Conservation (phyloP, 768 basidiomycete genomes). For the Rossbeevera mucosa region DNA sequence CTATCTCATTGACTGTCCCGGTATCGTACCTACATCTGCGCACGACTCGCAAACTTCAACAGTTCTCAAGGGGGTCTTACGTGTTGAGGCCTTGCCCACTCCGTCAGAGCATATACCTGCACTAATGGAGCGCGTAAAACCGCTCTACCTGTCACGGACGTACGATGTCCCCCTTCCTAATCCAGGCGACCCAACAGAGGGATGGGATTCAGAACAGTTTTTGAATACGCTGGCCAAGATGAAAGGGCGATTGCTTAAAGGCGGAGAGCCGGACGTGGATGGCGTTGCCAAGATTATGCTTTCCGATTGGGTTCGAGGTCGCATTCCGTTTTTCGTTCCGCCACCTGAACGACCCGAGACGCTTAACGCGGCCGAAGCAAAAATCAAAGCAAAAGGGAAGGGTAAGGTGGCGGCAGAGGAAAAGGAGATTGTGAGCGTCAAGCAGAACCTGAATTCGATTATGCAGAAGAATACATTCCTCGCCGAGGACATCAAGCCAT, state of each 20-base stretch:
- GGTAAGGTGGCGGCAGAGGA: constrained; percentile 32
- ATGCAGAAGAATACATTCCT: constrained; percentile 87
- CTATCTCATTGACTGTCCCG: constrained; percentile 99
- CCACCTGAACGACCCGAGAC: constrained; percentile 82
- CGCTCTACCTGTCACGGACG: constrained; percentile 83
- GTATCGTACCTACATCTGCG: constrained; percentile 92
- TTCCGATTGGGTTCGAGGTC: constrained; percentile 95
- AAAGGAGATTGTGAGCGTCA: constrained; percentile 53
- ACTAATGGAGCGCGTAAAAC: constrained; percentile 88
- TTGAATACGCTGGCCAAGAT: constrained; percentile 82
- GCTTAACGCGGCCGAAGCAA: constrained; percentile 56
- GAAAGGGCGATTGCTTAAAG: constrained; percentile 88
- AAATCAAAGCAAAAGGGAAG: constrained; percentile 49
- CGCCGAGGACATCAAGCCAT: constrained; percentile 71
- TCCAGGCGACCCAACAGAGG: constrained; percentile 43
- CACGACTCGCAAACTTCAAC: constrained; percentile 86
- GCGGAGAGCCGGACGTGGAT: constrained; percentile 91
- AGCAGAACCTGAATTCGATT: constrained; percentile 82
- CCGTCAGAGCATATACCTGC: constrained; percentile 90
- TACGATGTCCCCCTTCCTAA: constrained; percentile 70
- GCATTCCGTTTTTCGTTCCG: constrained; percentile 92
- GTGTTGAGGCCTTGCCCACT: constrained; percentile 89
- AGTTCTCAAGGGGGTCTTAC: constrained; percentile 94
- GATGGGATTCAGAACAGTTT: constrained; percentile 74
- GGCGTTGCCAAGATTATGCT: constrained; percentile 92